phyloP scores from a whole-genome alignment of 352 stramenopile species.

The Aphanomyces stellatus region DNA sequence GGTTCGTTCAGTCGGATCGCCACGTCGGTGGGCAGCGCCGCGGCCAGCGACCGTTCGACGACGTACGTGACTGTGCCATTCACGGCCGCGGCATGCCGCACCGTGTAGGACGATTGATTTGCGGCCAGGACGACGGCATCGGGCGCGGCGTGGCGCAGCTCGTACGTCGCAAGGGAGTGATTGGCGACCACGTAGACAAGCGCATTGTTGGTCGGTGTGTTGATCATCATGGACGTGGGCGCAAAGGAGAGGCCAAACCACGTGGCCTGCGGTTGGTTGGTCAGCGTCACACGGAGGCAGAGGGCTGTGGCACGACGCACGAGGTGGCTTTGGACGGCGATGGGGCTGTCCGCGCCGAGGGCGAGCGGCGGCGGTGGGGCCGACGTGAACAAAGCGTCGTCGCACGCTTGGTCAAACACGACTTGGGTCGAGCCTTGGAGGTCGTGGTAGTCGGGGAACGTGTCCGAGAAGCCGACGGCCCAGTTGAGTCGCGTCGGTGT shows the following conservation, averaged over 20 bases:
- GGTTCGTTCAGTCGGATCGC: background rate
- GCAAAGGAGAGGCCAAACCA: conserved; percentile 4
- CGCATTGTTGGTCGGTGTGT: conserved; percentile 1
- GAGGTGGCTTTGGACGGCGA: background rate
- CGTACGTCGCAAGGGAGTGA: background rate
- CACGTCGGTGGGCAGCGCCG: background rate
- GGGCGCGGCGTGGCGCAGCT: background rate
- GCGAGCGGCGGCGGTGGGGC: background rate
- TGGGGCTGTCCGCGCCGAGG: background rate
- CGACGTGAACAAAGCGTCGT: background rate
- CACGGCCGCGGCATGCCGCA: background rate
- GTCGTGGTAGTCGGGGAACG: background rate
- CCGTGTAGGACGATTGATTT: background rate
- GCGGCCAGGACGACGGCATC: background rate
- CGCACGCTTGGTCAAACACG: background rate
- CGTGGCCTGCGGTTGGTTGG: background rate
- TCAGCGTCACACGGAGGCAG: background rate
- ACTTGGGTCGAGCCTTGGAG: background rate
- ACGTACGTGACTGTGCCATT: background rate
- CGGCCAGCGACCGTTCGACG: background rate
- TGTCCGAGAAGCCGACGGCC: background rate
- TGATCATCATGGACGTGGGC: background rate
- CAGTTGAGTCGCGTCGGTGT: background rate
- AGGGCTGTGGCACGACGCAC: background rate
- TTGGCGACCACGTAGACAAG: background rate